Conservation (phyloP, 176 grass and related monocot genomes). For the Chloris gayana region DNA sequence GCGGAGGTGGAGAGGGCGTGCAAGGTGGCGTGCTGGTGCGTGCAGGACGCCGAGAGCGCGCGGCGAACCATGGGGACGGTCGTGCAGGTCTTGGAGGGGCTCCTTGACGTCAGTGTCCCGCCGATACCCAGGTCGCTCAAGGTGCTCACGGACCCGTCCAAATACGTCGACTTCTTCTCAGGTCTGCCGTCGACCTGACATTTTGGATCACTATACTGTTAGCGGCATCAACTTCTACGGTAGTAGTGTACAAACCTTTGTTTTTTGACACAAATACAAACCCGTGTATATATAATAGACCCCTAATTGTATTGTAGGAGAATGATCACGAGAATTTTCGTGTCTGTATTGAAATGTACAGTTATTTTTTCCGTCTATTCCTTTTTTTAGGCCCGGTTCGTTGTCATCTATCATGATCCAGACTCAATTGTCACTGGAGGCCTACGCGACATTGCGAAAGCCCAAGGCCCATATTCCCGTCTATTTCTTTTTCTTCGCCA, state of each 20-base stretch:
- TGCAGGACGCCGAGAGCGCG: slow-evolving; percentile 42
- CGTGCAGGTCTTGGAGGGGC: slow-evolving; percentile 50
- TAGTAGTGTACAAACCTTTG: not conserved
- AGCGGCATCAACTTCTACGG: not conserved
- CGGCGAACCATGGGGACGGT: slow-evolving; percentile 42
- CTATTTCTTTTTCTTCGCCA: no score
- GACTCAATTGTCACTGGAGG: no score
- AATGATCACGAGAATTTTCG: no score
- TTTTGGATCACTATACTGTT: not conserved
- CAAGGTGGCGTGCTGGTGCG: slow-evolving; percentile 63
- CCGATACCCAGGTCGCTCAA: slow-evolving; percentile 50
- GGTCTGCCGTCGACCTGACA: slow-evolving; percentile 32
- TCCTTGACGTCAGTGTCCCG: slow-evolving; percentile 42
- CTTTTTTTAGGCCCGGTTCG: no score
- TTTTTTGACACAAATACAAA: no score
- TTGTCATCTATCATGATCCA: no score
- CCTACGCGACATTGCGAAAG: not conserved
- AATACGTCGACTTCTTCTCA: slow-evolving; percentile 50
- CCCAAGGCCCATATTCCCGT: not conserved
- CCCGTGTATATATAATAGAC: no score
- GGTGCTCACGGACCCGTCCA: slow-evolving; percentile 40
- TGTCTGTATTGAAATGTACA: no score
- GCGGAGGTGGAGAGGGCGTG: slow-evolving; percentile 50
- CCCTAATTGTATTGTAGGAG: no score
- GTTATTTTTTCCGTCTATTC: no score